Evolutionary conservation across 2,329 filamentous ascomycete species (phyloP), one percentile per base, ranked within the genome.

Genomic region (Helicocarpus griseus): DNA sequence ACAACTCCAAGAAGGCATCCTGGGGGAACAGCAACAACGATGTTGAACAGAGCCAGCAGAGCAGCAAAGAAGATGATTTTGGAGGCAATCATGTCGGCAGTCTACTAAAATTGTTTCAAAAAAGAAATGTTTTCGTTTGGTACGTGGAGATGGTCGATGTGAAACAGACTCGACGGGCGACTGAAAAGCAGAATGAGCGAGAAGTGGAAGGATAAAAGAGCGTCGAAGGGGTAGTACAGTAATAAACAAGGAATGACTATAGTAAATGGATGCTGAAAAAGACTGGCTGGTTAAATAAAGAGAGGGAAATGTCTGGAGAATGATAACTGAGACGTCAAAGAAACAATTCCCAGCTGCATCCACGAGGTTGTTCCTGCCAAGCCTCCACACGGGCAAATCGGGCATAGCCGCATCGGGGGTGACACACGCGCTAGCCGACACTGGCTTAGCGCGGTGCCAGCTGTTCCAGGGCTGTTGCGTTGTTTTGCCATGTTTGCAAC

Each of bases 1-100:
- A 79, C 68, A 35, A 73, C 75, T 39, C 65, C 67, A 41, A 79
- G 65, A 43, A 79, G 65, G 62, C 77, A 79, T 50, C 73, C 73
- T 26, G 75, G 75, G 43, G 76, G 71, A 48, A 68, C 59, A 52
- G 68, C 65, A 53, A 67, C 67, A 53, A 72, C 63, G 51, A 71
- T 62, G 56, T 70, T 69, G 60, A 67, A 65, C 52, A 74, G 62
- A 35, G 72, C 70, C 59, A 77, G 63, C 52, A 77, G 58, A 53
- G 72, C 69, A 51, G 75, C 55, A 52, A 71, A 51, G 51, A 74
- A 54, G 55, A 69, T 62, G 36, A 69, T 66, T 61, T 73, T 73
- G 50, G 65, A 56, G 63, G 71, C 66, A 56, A 74, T 63, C 72
- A 78, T 77, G 49, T 56, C 66, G 63, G 29, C 54, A 47, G 53